phyloP scores from a whole-genome alignment of 2,329 filamentous ascomycete species.

The Sporothrix phasma region DNA sequence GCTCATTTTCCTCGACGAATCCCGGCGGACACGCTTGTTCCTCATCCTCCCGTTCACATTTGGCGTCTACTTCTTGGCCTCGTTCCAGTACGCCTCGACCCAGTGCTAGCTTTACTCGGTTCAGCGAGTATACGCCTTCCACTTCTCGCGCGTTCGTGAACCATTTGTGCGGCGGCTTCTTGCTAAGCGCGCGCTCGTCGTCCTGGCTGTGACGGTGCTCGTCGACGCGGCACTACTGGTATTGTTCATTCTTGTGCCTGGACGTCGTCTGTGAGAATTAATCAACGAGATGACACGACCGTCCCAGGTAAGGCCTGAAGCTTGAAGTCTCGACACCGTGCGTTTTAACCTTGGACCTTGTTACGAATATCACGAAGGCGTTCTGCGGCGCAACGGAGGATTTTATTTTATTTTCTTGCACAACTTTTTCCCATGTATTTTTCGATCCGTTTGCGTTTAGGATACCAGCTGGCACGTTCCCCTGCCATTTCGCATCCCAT shows the following conservation, averaged over 20 bases:
- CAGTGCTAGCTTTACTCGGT: constrained; percentile 75
- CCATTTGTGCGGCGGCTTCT: constrained; percentile 83
- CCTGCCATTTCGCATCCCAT: background rate
- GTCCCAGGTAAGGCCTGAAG: background rate
- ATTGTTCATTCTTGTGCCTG: constrained; percentile 90
- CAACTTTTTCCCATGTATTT: constrained; percentile 1
- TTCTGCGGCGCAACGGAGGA: background rate
- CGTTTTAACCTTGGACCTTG: background rate
- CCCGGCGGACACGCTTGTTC: constrained; percentile 63
- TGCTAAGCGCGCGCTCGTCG: constrained; percentile 71
- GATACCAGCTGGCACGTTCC: constrained; percentile 14
- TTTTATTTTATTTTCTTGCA: constrained; percentile 4
- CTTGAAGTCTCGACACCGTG: background rate
- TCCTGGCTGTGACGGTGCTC: constrained; percentile 63
- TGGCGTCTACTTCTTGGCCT: constrained; percentile 77
- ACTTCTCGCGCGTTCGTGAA: constrained; percentile 78
- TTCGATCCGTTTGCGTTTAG: constrained; percentile 13
- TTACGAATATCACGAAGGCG: constrained; percentile 7
- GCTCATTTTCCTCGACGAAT: constrained; percentile 79
- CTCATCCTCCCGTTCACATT: constrained; percentile 83
- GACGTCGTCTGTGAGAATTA: constrained; percentile 61
- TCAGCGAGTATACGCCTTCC: constrained; percentile 93
- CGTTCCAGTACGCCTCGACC: constrained; percentile 96
- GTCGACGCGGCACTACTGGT: constrained; percentile 75
- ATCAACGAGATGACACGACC: background rate